Conservation (phyloP, 768 basidiomycete species). For the Pulveroboletus ravenelii region DNA sequence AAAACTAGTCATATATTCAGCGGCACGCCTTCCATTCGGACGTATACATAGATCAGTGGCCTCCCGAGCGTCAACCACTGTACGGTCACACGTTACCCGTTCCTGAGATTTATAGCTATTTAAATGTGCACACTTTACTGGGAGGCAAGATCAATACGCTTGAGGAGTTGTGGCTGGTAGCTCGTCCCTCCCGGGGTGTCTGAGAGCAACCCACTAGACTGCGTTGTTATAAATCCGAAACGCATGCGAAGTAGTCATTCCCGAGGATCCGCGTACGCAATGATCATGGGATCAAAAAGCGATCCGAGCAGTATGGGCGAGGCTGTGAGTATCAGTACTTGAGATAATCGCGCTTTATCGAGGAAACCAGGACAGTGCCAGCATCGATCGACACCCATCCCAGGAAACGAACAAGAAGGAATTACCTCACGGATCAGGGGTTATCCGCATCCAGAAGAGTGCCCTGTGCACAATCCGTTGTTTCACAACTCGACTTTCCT, state of each 20-base stretch:
- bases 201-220: not conserved
- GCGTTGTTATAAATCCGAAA: not conserved
- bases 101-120: no score
- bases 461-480: no score
- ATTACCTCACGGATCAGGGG: not conserved
- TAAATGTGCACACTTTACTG: no score
- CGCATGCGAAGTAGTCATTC: not conserved
- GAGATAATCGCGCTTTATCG: not conserved
- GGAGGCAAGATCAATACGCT: no score
- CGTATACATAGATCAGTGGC: no score
- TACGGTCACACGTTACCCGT: no score
- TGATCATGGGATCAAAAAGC: not conserved
- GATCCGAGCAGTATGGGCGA: not conserved
- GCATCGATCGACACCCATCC: not conserved
- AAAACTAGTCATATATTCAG: no score
- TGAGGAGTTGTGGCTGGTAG: not conserved
- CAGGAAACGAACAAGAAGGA: no score
- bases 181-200: not conserved
- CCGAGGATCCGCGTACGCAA: not conserved
- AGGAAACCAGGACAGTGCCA: not conserved
- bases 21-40: no score
- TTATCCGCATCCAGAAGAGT: no score
- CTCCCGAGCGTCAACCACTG: no score
- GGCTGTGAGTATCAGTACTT: not conserved
- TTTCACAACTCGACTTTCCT: no score